These are phyloP conservation scores for Aristolochia fimbriata DNA, from an alignment of 164 flowering plant species.

Conservation along the genomic window DNA sequence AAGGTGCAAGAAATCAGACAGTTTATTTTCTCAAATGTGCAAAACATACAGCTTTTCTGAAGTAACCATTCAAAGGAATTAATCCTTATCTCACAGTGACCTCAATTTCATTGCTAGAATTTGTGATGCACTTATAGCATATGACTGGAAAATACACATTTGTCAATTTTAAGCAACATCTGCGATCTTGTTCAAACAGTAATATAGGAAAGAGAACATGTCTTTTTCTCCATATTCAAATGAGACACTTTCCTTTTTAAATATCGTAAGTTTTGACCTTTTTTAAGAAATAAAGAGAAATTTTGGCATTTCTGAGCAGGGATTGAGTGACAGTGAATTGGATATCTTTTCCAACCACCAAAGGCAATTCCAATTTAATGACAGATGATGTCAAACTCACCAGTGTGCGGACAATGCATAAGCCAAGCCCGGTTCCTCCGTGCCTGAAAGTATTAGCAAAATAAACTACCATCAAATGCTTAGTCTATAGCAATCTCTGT, in stretches of 20 bases:
- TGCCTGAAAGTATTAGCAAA: constrained; percentile 50
- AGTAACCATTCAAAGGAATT: no score
- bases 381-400: constrained; percentile 30
- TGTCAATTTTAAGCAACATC: no score
- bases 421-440: constrained; percentile 97
- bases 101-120: no score
- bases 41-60: no score
- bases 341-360: no score
- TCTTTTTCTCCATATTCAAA: neutral
- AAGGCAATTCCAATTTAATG: neutral
- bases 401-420: constrained; percentile 94
- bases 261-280: neutral
- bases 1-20: neutral
- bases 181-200: no score
- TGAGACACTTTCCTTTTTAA: neutral
- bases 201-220: no score
- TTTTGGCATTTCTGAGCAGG: neutral
- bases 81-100: no score
- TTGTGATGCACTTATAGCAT: no score
- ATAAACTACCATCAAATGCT: neutral
- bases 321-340: no score
- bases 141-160: no score
- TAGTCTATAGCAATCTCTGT: neutral
- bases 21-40: no score
- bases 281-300: neutral